Evolutionary conservation across 2,329 filamentous ascomycete genomes (phyloP).

Genomic region (Endothia cerciana): DNA sequence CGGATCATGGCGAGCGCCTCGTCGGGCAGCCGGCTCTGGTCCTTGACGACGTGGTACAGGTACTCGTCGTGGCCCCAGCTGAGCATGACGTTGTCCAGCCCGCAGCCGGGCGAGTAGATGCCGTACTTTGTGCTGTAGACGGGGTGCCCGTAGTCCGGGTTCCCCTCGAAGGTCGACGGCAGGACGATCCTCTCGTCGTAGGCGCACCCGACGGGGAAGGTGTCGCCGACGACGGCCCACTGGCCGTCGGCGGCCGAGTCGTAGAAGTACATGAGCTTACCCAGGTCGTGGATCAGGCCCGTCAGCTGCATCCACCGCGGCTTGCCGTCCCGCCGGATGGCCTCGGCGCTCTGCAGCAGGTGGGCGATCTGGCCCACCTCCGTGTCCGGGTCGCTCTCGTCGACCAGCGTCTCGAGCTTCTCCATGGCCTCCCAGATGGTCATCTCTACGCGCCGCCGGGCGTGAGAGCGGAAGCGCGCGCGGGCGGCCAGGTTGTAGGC

Average conservation of each 20-base stretch:
- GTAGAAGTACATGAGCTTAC: slow-evolving; percentile 81
- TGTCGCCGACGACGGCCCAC: slow-evolving; percentile 92
- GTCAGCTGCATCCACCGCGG: slow-evolving; percentile 82
- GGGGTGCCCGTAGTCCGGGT: slow-evolving; percentile 73
- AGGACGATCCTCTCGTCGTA: slow-evolving; percentile 82
- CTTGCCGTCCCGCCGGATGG: slow-evolving; percentile 83
- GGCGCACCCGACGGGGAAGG: slow-evolving; percentile 76
- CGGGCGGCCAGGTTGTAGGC: slow-evolving; percentile 85
- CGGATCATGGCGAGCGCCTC: slow-evolving; percentile 92
- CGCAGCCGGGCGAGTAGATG: slow-evolving; percentile 79
- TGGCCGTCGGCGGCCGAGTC: slow-evolving; percentile 72
- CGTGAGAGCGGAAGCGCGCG: slow-evolving; percentile 68
- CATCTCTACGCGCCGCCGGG: slow-evolving; percentile 70
- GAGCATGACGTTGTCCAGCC: slow-evolving; percentile 85
- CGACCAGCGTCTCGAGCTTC: slow-evolving; percentile 87
- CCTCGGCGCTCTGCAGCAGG: slow-evolving; percentile 85
- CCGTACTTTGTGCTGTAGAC: slow-evolving; percentile 78
- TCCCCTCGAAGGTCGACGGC: slow-evolving; percentile 73
- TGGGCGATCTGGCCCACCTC: slow-evolving; percentile 87
- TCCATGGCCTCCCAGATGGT: slow-evolving; percentile 91
- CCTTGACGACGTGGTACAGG: slow-evolving; percentile 83
- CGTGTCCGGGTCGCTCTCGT: slow-evolving; percentile 90
- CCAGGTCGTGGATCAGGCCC: slow-evolving; percentile 78
- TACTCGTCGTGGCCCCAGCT: slow-evolving; percentile 91
- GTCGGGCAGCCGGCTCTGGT: slow-evolving; percentile 75